Base-by-base conservation (phyloP, 192 early-diverging fungal genomes). In the Chytriomyces sp. region DNA sequence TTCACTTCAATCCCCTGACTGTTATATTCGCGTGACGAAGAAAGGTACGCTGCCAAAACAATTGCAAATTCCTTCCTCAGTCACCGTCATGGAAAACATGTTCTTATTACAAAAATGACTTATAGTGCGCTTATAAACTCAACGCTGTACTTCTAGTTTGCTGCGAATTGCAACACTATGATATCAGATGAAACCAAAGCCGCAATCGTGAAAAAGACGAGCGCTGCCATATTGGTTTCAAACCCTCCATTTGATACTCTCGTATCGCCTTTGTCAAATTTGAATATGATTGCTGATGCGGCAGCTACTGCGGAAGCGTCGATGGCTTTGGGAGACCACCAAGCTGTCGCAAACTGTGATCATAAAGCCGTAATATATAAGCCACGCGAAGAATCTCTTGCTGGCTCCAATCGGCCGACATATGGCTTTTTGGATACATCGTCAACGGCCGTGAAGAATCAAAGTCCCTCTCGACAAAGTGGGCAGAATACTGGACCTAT, bases 181-280 rank as follows among this genome's bases (percentile, higher is more conserved):
- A 68, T 68, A 17, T 39, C 36, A 12, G 66, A 68, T 53, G 66
- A 68, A 56, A 68, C 66, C 6, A 68, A 68, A 26, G 66, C 66
- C 6, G 66, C 66, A n/a, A 68, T 68, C 14, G 52, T 68, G 3
- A 68, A 56, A 28, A 68, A 68, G 56, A 26, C 66, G 22, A 30
- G 40, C 22, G 66, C 52, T 19, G 52, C 52, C 7, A 34, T 26
- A 8, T 25, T 10, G 7, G 66, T 33, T 12, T 12, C 49, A n/a
- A 39, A 14, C 17, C 52, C 32, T 33, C 19, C 33, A 14, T 28
- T 17, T 36, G 32, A 52, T 12, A 12, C 8, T 17, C 17, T 28
- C 25, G 34, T 36, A 22, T 26, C n/a, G 7, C 52, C 66, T 53
- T 39, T 68, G 8, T 56, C 66, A 33, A 68, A 68, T 53, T 38